Evolutionary conservation across 2,329 filamentous ascomycete genomes (phyloP).

Genomic region (Sclerotinia spermophila): DNA sequence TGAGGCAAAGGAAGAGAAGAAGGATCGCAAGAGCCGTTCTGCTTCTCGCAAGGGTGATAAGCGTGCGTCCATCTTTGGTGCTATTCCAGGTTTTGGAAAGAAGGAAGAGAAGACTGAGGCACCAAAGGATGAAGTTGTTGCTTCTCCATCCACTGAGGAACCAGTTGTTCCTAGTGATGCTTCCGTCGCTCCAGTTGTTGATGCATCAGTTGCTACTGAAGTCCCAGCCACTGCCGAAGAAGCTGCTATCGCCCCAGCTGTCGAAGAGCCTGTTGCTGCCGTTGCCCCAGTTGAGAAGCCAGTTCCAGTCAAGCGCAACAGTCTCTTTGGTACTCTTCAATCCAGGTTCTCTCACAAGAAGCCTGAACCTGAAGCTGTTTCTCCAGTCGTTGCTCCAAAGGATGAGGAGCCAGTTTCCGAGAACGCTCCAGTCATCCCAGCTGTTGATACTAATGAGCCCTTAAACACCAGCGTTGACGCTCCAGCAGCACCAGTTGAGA

Average conservation of each 20-base stretch:
- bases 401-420: conserved; percentile 36
- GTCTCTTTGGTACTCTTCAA: conserved; percentile 37
- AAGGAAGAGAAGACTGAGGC: conserved; percentile 37
- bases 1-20: conserved; percentile 41
- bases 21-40: conserved; percentile 60
- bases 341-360: conserved; percentile 34
- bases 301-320: conserved; percentile 35
- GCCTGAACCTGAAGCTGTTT: conserved; percentile 32
- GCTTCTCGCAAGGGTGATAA: conserved; percentile 51
- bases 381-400: conserved; percentile 35
- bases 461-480: conserved; percentile 32
- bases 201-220: conserved; percentile 24
- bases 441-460: conserved; percentile 35
- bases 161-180: conserved; percentile 26
- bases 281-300: conserved; percentile 31
- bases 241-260: conserved; percentile 35
- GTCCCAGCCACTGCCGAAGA: conserved; percentile 8
- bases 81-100: conserved; percentile 46
- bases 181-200: conserved; percentile 35
- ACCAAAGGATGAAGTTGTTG: conserved; percentile 34
- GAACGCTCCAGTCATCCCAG: conserved; percentile 38
- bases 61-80: conserved; percentile 61
- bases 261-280: conserved; percentile 40
- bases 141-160: conserved; percentile 21
- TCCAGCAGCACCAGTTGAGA: conserved; percentile 33